phyloP scores from a whole-genome alignment of 352 stramenopile species.

The Pythium volutum region DNA sequence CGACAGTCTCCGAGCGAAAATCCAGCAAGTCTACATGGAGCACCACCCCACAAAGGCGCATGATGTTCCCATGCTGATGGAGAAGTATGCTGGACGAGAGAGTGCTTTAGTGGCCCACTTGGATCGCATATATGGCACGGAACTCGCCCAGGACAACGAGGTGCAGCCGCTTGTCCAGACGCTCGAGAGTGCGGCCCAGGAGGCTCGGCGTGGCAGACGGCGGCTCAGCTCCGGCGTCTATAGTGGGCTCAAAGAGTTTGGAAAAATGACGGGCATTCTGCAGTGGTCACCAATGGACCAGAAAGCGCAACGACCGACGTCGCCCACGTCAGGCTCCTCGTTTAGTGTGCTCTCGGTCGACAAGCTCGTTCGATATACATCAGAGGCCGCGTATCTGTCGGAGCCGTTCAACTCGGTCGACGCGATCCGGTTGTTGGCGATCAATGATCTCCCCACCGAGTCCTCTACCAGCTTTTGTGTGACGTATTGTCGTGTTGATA shows the following conservation, averaged over 20 bases:
- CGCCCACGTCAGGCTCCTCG: background rate
- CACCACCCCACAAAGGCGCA: conserved; percentile 60
- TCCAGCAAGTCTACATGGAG: conserved; percentile 54
- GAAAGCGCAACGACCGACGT: background rate
- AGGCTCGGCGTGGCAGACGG: background rate
- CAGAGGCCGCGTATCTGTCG: conserved; percentile 37
- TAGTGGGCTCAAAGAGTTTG: conserved; percentile 42
- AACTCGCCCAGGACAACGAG: conserved; percentile 30
- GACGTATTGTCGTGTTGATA: background rate
- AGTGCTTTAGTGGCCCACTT: conserved; percentile 53
- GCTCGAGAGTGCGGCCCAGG: conserved; percentile 4
- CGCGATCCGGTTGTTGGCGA: conserved; percentile 33
- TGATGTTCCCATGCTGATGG: conserved; percentile 52
- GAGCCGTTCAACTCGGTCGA: conserved; percentile 36
- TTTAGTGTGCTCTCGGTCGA: conserved; percentile 53
- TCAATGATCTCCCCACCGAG: background rate
- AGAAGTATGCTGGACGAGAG: conserved; percentile 50
- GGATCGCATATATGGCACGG: conserved; percentile 64
- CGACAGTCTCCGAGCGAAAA: conserved; percentile 5
- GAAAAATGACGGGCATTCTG: conserved; percentile 39
- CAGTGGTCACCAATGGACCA: conserved; percentile 24
- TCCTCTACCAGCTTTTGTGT: conserved; percentile 7
- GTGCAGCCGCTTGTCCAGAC: conserved; percentile 32
- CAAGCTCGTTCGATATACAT: conserved; percentile 49
- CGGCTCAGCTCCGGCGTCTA: conserved; percentile 25